Base-by-base conservation (phyloP, 441 rosid species). In the California macrophylla region DNA sequence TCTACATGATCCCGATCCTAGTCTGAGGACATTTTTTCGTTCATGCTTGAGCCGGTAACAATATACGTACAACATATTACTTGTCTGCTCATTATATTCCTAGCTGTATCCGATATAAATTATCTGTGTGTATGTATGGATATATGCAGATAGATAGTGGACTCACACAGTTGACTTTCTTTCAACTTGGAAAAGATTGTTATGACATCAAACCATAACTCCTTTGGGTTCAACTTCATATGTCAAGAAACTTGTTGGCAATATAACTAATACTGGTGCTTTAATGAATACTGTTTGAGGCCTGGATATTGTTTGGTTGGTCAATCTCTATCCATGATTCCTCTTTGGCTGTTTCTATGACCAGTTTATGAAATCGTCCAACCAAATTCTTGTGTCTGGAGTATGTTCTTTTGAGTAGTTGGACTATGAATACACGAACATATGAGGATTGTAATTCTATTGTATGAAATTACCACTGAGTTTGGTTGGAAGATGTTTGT, bases 1-100 rank as follows among this genome's bases (percentile, higher is more conserved):
- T 76, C 81, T 94, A 26, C 98, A 90, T 74, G 98, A 94, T 83
- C 91, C 98, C 79, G 97, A 94, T 80, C 91, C 96, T 15, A 90
- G 88, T 77, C 76, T 94, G 42, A 79, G 85, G 74, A 77, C 85
- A 5, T 94, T 89, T 80, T 90, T 90, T 71, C 93, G 92, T 34
- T 87, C 88, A 1, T 92, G 97, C 82, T 87, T 94, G 85, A 90
- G 97, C 86, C 87, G 98, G 98, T 94, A 79, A 72, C 66, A 71
- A 72, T 66, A 72, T 68, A 72, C 15, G 45, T 26, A 21, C 13
- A 54, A 54, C 7, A 54, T 54, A 21, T 21, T 9, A 2, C 25
- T 54, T 20, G 13, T 21, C 26, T 54, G 24, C 61, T 54, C 18
- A 15, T 47, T n/a, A 47, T 47, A 47, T 13, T 21, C 26, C 8